These are phyloP conservation scores for Medicago truncatula DNA, from an alignment of 306 rosid species.

Conservation along the genomic window DNA sequence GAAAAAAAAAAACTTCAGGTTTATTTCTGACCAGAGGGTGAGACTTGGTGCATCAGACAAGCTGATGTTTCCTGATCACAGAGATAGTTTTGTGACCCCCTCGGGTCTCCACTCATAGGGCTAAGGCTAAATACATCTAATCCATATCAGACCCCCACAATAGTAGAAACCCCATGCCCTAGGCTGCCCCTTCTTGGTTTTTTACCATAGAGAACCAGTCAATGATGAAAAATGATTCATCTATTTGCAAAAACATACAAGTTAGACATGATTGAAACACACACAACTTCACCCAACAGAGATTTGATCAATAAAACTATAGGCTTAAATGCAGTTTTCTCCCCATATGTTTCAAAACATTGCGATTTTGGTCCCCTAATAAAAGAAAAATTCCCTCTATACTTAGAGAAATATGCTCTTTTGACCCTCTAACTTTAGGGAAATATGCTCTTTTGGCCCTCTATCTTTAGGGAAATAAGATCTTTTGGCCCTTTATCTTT, in stretches of 20 bases:
- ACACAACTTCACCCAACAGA: neutral
- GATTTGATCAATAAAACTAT: slow-evolving; percentile 27
- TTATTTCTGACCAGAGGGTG: slow-evolving; percentile 9
- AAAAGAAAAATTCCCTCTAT: too few species aligned
- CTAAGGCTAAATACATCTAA: neutral
- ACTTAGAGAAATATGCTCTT: too few species aligned
- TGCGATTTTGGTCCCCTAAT: too few species aligned
- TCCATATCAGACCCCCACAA: slow-evolving; percentile 26
- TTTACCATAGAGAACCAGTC: neutral
- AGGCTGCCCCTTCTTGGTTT: neutral
- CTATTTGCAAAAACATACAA: slow-evolving; percentile 23
- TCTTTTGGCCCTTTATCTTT: too few species aligned
- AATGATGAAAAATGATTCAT: neutral
- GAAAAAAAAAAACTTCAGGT: neutral
- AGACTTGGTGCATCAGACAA: slow-evolving; percentile 4
- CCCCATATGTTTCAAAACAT: too few species aligned
- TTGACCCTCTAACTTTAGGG: too few species aligned
- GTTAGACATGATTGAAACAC: neutral
- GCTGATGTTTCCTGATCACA: slow-evolving; percentile 3
- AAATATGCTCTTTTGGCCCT: too few species aligned
- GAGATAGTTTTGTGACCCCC: slow-evolving; percentile 14
- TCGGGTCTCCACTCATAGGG: neutral
- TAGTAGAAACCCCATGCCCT: neutral
- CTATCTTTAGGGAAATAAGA: too few species aligned
- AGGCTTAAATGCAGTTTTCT: too few species aligned